Percentiles rank a stretch among this genome's conserved stretches.
These are phyloP conservation scores for Daedaleopsis sinensis DNA, from an alignment of 768 basidiomycete genomes.

Conservation along the genomic window DNA sequence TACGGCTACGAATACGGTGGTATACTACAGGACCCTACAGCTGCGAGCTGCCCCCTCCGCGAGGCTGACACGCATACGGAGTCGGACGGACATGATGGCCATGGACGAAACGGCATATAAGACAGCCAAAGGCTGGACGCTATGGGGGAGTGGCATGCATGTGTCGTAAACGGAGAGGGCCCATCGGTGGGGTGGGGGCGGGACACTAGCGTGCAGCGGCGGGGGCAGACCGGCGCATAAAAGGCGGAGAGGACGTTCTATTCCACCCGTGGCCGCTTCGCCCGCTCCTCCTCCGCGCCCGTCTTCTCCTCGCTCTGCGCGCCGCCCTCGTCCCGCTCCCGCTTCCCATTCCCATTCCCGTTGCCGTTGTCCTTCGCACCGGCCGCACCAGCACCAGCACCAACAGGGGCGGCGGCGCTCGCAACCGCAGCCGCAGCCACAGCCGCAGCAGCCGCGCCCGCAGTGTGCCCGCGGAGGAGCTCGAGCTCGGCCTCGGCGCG, in stretches of 20 bases:
- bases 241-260: constrained; percentile 4
- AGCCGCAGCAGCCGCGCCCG: constrained; percentile 4
- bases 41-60: too few species aligned
- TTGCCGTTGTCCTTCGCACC: constrained; percentile 22
- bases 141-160: too few species aligned
- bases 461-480: constrained; percentile 35
- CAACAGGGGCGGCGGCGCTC: constrained; percentile 4
- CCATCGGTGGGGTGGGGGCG: neutral
- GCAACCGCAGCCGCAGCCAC: constrained; percentile 6
- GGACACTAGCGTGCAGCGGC: neutral
- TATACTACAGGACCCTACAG: too few species aligned
- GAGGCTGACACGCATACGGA: too few species aligned
- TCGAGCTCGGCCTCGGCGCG: constrained; percentile 69
- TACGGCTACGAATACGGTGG: too few species aligned
- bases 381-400: constrained; percentile 1
- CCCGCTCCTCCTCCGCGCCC: constrained; percentile 24
- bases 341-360: constrained; percentile 23
- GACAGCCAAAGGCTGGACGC: too few species aligned
- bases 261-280: constrained; percentile 30
- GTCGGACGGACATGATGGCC: too few species aligned
- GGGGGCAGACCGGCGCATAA: neutral
- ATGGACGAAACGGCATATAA: too few species aligned
- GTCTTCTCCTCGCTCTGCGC: constrained; percentile 14
- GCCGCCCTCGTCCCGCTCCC: constrained; percentile 15
- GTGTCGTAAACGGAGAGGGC: too few species aligned